These are phyloP conservation scores for Lathyrus tuberosus DNA, from an alignment of 306 rosid species.

Conservation along the genomic window DNA sequence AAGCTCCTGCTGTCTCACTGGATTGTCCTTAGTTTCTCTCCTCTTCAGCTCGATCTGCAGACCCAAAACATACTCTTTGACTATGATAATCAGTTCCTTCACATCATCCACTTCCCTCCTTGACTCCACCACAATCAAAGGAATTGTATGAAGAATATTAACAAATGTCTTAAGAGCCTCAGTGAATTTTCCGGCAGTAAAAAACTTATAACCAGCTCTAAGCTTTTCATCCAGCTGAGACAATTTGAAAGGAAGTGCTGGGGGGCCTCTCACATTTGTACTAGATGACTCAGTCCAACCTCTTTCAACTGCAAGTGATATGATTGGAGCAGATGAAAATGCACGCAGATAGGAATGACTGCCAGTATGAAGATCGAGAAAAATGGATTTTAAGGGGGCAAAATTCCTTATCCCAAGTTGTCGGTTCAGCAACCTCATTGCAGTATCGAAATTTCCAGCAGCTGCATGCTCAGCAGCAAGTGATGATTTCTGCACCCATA, in stretches of 20 bases:
- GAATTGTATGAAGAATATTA: constrained; percentile 79
- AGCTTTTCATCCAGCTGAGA: constrained; percentile 86
- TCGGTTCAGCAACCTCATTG: constrained; percentile 83
- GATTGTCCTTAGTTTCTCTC: constrained; percentile 67
- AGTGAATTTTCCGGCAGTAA: constrained; percentile 71
- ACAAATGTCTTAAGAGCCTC: constrained; percentile 74
- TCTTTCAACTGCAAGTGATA: constrained; percentile 80
- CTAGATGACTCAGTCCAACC: constrained; percentile 85
- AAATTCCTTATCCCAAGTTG: constrained; percentile 90
- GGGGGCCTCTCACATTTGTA: constrained; percentile 78
- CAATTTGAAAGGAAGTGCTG: constrained; percentile 73
- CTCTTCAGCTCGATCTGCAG: constrained; percentile 80
- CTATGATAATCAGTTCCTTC: constrained; percentile 77
- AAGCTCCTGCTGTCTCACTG: constrained; percentile 81
- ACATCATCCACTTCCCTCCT: constrained; percentile 97
- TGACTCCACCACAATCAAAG: constrained; percentile 84
- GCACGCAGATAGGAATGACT: constrained; percentile 83
- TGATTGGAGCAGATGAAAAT: constrained; percentile 74
- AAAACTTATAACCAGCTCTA: constrained; percentile 84
- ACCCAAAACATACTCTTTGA: constrained; percentile 84
- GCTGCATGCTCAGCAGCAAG: constrained; percentile 98
- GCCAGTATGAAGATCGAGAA: constrained; percentile 80
- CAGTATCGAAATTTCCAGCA: constrained; percentile 92
- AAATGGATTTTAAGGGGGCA: constrained; percentile 70
- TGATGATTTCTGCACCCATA: constrained; percentile 87